These are phyloP conservation scores for Elsinoe perseae DNA, from an alignment of 2,329 filamentous ascomycete species.

Conservation along the genomic window DNA sequence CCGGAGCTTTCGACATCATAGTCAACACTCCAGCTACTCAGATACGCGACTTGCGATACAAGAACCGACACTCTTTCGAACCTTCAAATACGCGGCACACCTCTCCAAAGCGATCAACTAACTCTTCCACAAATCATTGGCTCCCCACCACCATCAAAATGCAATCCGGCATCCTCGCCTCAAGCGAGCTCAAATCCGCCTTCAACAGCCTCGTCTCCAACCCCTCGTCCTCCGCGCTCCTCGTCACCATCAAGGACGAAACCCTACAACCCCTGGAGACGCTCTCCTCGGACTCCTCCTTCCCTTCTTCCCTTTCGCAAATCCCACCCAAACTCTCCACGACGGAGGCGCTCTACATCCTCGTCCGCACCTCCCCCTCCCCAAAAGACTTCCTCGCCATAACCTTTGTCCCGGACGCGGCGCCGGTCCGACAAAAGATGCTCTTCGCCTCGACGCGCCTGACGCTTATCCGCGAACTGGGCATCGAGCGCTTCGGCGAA, in stretches of 20 bases:
- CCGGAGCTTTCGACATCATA: constrained; percentile 10
- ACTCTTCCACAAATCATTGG: background rate
- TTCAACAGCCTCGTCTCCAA: constrained; percentile 63
- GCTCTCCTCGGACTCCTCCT: constrained; percentile 44
- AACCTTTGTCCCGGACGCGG: constrained; percentile 71
- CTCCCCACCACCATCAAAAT: constrained; percentile 39
- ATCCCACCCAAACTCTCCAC: constrained; percentile 58
- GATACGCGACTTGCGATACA: background rate
- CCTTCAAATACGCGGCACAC: background rate
- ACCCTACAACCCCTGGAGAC: constrained; percentile 54
- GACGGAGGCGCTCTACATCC: constrained; percentile 62
- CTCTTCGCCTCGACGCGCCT: constrained; percentile 71
- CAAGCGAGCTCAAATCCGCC: constrained; percentile 64
- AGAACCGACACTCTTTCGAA: background rate
- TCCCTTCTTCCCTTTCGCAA: constrained; percentile 55
- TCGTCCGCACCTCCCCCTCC: constrained; percentile 52
- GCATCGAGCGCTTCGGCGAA: constrained; percentile 70
- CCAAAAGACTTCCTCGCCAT: constrained; percentile 52
- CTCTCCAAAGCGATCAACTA: background rate
- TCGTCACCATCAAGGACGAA: constrained; percentile 64
- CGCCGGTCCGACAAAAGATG: constrained; percentile 79
- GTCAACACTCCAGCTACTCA: background rate
- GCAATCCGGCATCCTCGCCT: constrained; percentile 75
- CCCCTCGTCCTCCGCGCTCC: constrained; percentile 57
- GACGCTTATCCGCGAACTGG: constrained; percentile 67